These are phyloP conservation scores for Fraxinus latifolia DNA, from an alignment of 305 asterid genomes.

Conservation along the genomic window DNA sequence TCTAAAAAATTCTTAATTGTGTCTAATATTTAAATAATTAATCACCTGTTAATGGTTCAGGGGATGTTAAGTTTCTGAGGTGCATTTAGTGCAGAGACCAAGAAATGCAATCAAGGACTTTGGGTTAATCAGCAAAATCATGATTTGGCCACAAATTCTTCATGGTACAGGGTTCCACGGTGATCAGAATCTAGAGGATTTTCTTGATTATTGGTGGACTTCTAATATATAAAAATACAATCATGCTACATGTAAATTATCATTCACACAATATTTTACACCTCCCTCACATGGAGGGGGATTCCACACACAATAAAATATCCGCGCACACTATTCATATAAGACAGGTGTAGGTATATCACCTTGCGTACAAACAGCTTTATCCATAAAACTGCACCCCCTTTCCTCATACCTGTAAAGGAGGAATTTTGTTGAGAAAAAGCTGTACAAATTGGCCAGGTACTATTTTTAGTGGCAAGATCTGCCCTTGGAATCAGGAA, in stretches of 20 bases:
- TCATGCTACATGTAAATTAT: no score
- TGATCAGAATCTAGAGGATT: background rate
- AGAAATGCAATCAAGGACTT: conserved; percentile 18
- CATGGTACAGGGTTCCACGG: conserved; percentile 12
- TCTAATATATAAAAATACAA: background rate
- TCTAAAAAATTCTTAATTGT: background rate
- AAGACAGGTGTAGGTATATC: background rate
- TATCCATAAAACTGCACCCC: background rate
- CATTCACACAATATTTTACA: no score
- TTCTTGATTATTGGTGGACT: conserved; percentile 13
- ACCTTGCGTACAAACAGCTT: no score
- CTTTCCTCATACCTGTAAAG: conserved; percentile 33
- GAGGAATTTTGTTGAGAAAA: conserved; percentile 29
- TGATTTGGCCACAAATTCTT: conserved; percentile 27
- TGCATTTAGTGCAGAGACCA: conserved; percentile 27
- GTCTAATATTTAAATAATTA: background rate
- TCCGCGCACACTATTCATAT: no score
- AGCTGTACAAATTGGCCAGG: conserved; percentile 23
- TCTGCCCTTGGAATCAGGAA: conserved; percentile 37
- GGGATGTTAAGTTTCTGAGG: conserved; percentile 25
- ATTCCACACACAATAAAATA: no score
- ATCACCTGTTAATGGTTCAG: conserved; percentile 22
- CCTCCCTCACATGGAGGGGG: no score
- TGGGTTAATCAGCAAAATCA: conserved; percentile 14
- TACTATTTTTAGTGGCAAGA: conserved; percentile 22